These are phyloP conservation scores for Shiraia bambusicola DNA, from an alignment of 2,329 filamentous ascomycete species.

Conservation along the genomic window DNA sequence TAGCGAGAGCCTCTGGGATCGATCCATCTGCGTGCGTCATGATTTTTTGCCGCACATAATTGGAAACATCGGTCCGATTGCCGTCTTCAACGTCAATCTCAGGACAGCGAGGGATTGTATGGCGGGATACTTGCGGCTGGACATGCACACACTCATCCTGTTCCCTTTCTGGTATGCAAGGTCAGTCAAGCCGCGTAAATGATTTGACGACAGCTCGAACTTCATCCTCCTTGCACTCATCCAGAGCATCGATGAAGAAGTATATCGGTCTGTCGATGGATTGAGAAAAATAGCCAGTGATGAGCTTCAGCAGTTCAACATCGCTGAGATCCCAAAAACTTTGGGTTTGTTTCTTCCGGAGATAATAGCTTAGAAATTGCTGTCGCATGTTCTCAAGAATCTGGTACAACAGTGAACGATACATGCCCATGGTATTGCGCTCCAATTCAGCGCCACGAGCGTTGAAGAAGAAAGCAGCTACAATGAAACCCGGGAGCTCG, in stretches of 20 bases:
- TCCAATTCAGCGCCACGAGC: constrained; percentile 24
- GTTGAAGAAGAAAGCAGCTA: constrained; percentile 32
- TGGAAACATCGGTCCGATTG: too few species aligned
- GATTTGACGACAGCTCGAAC: constrained; percentile 50
- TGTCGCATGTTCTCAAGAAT: constrained; percentile 20
- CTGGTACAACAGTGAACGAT: constrained; percentile 29
- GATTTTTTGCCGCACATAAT: too few species aligned
- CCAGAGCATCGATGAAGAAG: constrained; percentile 49
- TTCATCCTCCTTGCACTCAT: constrained; percentile 52
- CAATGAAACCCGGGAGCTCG: constrained; percentile 6
- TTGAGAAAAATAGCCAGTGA: too few species aligned
- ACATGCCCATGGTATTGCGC: constrained; percentile 24
- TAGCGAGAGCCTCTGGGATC: too few species aligned
- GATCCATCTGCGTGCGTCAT: too few species aligned
- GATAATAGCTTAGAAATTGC: constrained; percentile 1
- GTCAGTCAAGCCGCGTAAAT: constrained; percentile 44
- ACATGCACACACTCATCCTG: constrained; percentile 25
- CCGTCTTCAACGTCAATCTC: too few species aligned
- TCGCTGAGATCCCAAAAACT: too few species aligned
- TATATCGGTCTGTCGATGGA: constrained; percentile 22
- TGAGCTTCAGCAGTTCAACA: constrained; percentile 15
- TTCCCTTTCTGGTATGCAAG: constrained; percentile 10
- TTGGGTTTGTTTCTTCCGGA: too few species aligned
- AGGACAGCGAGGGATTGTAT: constrained; percentile 42
- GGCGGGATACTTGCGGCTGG: constrained; percentile 49